Evolutionary conservation across 805 yeast species (phyloP).

Genomic region (Ogataea populi-albae): DNA sequence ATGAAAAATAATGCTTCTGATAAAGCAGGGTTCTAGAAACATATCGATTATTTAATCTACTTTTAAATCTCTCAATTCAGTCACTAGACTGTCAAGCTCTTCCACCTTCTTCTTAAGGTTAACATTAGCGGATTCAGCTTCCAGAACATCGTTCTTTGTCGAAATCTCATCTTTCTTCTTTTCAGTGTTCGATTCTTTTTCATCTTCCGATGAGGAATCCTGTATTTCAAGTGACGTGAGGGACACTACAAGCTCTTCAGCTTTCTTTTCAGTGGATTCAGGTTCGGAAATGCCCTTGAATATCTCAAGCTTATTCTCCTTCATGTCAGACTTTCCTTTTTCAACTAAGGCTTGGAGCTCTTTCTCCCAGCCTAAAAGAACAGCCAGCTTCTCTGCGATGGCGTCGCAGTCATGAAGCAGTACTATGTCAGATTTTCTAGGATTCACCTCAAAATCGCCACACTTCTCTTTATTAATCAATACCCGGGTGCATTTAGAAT

Average conservation of each 20-base stretch:
- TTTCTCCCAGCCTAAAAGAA: conserved; percentile 60
- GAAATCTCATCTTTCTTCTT: too few species aligned
- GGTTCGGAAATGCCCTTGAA: too few species aligned
- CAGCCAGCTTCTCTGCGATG: conserved; percentile 53
- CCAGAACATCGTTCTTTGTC: too few species aligned
- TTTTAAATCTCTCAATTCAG: conserved; percentile 14
- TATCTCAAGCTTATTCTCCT: too few species aligned
- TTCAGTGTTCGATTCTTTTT: conserved; percentile 12
- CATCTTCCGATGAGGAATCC: conserved; percentile 2
- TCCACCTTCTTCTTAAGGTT: conserved; percentile 17
- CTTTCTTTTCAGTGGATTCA: too few species aligned
- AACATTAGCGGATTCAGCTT: too few species aligned
- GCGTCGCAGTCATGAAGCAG: conserved; percentile 63
- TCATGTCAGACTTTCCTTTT: conserved; percentile 21
- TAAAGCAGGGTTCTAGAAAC: not conserved
- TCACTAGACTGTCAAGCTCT: conserved; percentile 18
- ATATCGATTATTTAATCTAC: conserved; percentile 7
- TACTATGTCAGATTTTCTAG: conserved; percentile 60
- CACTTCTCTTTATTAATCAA: conserved; percentile 74
- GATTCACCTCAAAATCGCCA: conserved; percentile 60
- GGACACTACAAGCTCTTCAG: conserved; percentile 27
- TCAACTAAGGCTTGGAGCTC: conserved; percentile 46
- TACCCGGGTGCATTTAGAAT: conserved; percentile 48
- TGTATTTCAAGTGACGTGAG: conserved; percentile 25
- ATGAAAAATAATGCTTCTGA: not conserved